Evolutionary conservation across 306 rosid genomes (phyloP).

Genomic region (Cercis canadensis): DNA sequence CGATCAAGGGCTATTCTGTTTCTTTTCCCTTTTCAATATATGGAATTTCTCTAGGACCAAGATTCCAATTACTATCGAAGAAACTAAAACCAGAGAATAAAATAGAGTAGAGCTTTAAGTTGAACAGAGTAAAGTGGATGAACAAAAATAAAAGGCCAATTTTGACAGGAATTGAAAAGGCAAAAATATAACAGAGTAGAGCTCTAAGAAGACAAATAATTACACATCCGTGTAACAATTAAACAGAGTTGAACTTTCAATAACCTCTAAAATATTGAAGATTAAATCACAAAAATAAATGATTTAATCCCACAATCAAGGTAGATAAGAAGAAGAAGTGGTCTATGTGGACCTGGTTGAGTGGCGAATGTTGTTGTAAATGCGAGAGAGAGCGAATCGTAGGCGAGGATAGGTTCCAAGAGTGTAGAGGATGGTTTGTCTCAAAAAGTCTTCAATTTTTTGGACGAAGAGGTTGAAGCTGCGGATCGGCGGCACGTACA

Average conservation of each 20-base stretch:
- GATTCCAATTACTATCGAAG: not conserved
- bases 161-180: conserved; percentile 2
- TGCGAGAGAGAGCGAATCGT: conserved; percentile 64
- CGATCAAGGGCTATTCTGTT: not conserved
- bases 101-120: too few species aligned
- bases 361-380: conserved; percentile 58
- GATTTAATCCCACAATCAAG: not conserved
- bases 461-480: conserved; percentile 73
- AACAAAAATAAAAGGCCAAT: not conserved
- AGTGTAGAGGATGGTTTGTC: conserved; percentile 49
- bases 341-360: conserved; percentile 45
- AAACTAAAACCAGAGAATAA: too few species aligned
- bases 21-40: not conserved
- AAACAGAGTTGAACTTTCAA: not conserved
- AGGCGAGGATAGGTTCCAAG: conserved; percentile 58
- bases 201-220: too few species aligned
- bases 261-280: not conserved
- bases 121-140: too few species aligned
- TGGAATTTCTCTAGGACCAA: too few species aligned
- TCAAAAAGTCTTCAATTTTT: conserved; percentile 56
- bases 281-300: not conserved
- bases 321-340: not conserved
- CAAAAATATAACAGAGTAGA: not conserved
- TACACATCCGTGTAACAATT: conserved; percentile 10
- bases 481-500: conserved; percentile 88